Percentiles rank a stretch among this genome's conserved stretches.
These are phyloP conservation scores for Amylocarpus encephaloides DNA, from an alignment of 2,329 filamentous ascomycete species.

Conservation along the genomic window DNA sequence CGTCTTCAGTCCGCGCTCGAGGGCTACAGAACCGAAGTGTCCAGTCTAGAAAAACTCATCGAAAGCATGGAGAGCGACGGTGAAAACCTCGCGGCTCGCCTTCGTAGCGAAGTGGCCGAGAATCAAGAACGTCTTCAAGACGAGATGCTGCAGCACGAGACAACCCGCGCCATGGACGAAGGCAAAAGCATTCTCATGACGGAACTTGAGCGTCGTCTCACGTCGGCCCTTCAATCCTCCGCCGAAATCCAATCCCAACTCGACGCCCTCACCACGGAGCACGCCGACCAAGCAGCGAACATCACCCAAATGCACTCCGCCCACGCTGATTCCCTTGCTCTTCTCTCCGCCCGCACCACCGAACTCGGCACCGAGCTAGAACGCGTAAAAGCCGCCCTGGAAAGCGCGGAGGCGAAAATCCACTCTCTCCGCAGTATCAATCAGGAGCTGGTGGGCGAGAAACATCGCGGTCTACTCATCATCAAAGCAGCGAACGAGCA, in stretches of 20 bases:
- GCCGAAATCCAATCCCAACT: constrained; percentile 34
- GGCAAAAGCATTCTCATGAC: constrained; percentile 35
- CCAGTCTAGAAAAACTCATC: constrained; percentile 47
- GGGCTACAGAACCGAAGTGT: constrained; percentile 47
- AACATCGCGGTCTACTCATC: constrained; percentile 38
- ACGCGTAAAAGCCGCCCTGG: constrained; percentile 39
- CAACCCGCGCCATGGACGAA: constrained; percentile 27
- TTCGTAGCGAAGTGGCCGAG: constrained; percentile 15
- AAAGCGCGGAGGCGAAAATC: constrained; percentile 42
- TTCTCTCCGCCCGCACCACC: constrained; percentile 43
- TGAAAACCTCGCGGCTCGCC: constrained; percentile 6
- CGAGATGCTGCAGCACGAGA: constrained; percentile 31
- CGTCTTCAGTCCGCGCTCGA: constrained; percentile 46
- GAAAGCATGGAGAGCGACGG: constrained; percentile 40
- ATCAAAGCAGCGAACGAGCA: constrained; percentile 47
- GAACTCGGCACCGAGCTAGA: constrained; percentile 46
- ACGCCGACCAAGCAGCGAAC: constrained; percentile 16
- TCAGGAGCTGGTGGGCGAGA: constrained; percentile 40
- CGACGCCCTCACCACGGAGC: constrained; percentile 29
- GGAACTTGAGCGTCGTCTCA: constrained; percentile 41
- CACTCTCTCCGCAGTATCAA: constrained; percentile 43
- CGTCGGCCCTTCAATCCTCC: constrained; percentile 35
- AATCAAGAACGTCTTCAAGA: constrained; percentile 31
- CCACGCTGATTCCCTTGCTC: constrained; percentile 43
- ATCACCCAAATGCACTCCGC: constrained; percentile 12